Percentiles rank a stretch among this genome's conserved stretches.
phyloP scores from a whole-genome alignment of 1,284 basidiomycete genomes.

The Cronartium quercuum region DNA sequence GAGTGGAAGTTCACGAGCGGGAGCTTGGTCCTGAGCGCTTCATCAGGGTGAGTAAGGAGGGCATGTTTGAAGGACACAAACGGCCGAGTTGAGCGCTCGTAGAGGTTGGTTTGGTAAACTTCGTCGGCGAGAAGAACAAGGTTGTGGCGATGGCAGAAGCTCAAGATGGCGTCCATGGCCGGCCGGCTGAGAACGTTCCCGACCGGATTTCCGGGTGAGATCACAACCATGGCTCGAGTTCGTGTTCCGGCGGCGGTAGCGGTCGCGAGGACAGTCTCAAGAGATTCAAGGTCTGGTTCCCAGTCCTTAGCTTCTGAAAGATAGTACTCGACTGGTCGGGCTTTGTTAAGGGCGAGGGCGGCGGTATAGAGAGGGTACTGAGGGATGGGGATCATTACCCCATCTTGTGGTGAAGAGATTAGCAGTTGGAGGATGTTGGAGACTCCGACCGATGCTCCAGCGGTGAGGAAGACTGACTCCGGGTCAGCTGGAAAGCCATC shows the following conservation, averaged over 20 bases:
- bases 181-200: constrained; percentile 68
- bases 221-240: constrained; percentile 79
- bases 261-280: constrained; percentile 64
- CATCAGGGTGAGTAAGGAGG: constrained; percentile 50
- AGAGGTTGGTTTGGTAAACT: constrained; percentile 89
- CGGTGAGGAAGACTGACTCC: constrained; percentile 84
- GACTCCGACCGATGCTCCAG: constrained; percentile 87
- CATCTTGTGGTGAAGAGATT: constrained; percentile 60
- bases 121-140: constrained; percentile 88
- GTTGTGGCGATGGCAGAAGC: constrained; percentile 73
- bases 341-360: constrained; percentile 75
- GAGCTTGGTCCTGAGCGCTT: constrained; percentile 56
- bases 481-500: constrained; percentile 80
- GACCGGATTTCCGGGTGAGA: constrained; percentile 95
- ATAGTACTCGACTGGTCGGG: constrained; percentile 78
- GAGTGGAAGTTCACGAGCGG: constrained; percentile 83
- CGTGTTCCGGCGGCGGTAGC: constrained; percentile 61
- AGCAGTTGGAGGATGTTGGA: constrained; percentile 77
- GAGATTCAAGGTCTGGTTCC: constrained; percentile 66
- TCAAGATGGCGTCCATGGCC: constrained; percentile 68
- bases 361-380: constrained; percentile 98
- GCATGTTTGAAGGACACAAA: constrained; percentile 91
- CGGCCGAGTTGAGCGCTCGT: constrained; percentile 59
- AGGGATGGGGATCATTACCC: constrained; percentile 90
- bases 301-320: constrained; percentile 76